These are phyloP conservation scores for Bremia lactucae DNA, from an alignment of 352 stramenopile genomes.

Conservation along the genomic window DNA sequence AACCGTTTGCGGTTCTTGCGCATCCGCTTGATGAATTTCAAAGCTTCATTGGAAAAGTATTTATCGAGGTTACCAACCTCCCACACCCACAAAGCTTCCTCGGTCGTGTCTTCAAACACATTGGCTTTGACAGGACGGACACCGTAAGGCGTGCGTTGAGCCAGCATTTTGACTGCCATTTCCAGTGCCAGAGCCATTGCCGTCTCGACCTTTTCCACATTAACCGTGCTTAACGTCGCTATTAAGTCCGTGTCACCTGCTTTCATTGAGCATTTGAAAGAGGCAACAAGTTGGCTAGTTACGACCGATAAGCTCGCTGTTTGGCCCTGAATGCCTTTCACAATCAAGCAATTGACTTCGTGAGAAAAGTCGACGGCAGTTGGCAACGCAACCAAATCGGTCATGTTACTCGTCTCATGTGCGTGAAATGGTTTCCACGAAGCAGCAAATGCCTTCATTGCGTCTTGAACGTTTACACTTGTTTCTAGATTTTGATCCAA, in stretches of 20 bases:
- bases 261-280: slow-evolving; percentile 18
- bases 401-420: slow-evolving; percentile 2
- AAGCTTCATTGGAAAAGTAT: slow-evolving; percentile 52
- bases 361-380: slow-evolving; percentile 23
- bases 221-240: neutral
- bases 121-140: slow-evolving; percentile 57
- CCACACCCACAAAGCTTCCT: slow-evolving; percentile 74
- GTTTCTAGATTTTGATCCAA: slow-evolving; percentile 42
- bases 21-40: slow-evolving; percentile 70
- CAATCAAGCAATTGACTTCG: slow-evolving; percentile 45
- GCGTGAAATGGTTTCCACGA: slow-evolving; percentile 21
- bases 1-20: slow-evolving; percentile 73
- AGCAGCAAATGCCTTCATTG: slow-evolving; percentile 7
- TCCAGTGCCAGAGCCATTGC: slow-evolving; percentile 34
- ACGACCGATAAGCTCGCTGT: slow-evolving; percentile 30
- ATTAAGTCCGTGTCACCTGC: slow-evolving; percentile 4
- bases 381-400: slow-evolving; percentile 10
- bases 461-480: slow-evolving; percentile 9
- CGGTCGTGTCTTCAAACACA: slow-evolving; percentile 69
- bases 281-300: slow-evolving; percentile 20
- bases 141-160: slow-evolving; percentile 62
- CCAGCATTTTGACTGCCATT: slow-evolving; percentile 85
- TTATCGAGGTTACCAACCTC: slow-evolving; percentile 69
- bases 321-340: slow-evolving; percentile 35
- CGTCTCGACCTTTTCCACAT: slow-evolving; percentile 7